A percentile compares a stretch with the other conserved stretches of the same genome.
Conservation (phyloP, 352 stramenopile genomes). For the Blastocystis sp. region DNA sequence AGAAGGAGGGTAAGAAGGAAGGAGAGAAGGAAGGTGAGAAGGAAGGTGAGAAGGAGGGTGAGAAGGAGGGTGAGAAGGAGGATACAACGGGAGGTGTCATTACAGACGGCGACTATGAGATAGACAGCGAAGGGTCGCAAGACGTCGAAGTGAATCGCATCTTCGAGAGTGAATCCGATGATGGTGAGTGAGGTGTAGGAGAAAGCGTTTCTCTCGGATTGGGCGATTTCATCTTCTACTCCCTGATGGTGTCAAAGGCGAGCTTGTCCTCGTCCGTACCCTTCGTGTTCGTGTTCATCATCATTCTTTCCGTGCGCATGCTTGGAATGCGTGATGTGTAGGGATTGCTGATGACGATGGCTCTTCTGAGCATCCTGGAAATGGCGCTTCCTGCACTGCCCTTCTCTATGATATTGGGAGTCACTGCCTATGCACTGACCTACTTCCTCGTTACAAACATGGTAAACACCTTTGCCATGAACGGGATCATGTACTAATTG, state of each 20-base stretch:
- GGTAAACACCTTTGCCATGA: constrained; percentile 42
- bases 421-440: constrained; percentile 46
- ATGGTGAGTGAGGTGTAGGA: constrained; percentile 17
- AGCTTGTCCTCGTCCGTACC: constrained; percentile 88
- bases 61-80: not conserved
- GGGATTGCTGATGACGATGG: constrained; percentile 84
- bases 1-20: too few relatives aligned
- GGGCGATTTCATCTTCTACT: constrained; percentile 98
- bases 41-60: too few relatives aligned
- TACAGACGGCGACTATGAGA: constrained; percentile 34
- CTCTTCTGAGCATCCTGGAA: constrained; percentile 86
- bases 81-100: not conserved
- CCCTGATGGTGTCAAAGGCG: constrained; percentile 88
- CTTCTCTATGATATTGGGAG: constrained; percentile 86
- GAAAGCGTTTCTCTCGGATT: constrained; percentile 78
- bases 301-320: constrained; percentile 79
- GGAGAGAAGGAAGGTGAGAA: too few relatives aligned
- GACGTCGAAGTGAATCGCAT: constrained; percentile 69
- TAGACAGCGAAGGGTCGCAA: constrained; percentile 25
- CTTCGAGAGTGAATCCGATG: constrained; percentile 55
- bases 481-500: constrained; percentile 42
- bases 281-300: constrained; percentile 86
- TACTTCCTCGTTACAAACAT: constrained; percentile 55
- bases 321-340: constrained; percentile 30
- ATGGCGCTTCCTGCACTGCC: constrained; percentile 87